A percentile compares a stretch with the other conserved stretches of the same genome.
Conservation (phyloP, 2,329 filamentous ascomycete genomes). For the Berkeleyomyces rouxiae region DNA sequence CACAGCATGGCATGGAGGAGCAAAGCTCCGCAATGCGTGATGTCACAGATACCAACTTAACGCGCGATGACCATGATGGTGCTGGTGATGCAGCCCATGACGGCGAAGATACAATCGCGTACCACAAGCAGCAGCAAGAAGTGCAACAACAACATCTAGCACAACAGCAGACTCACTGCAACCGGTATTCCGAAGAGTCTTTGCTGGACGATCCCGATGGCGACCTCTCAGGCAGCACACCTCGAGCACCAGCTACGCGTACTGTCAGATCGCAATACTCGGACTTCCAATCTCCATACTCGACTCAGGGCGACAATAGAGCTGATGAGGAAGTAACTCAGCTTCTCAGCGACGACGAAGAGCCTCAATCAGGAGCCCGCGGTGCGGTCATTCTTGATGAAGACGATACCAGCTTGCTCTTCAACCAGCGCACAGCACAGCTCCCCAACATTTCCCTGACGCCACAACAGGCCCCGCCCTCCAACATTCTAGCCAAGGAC, state of each 20-base stretch:
- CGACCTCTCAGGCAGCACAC: slow-evolving; percentile 51
- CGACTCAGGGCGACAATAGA: slow-evolving; percentile 51
- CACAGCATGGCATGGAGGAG: slow-evolving; percentile 26
- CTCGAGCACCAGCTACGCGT: slow-evolving; percentile 34
- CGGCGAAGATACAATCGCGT: slow-evolving; percentile 25
- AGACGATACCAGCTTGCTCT: slow-evolving; percentile 31
- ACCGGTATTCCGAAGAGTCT: slow-evolving; percentile 36
- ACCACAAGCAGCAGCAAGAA: slow-evolving; percentile 15
- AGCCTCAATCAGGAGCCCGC: slow-evolving; percentile 17
- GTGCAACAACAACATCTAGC: slow-evolving; percentile 8
- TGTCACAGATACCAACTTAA: slow-evolving; percentile 26
- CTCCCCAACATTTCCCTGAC: slow-evolving; percentile 39
- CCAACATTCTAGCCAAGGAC: slow-evolving; percentile 16
- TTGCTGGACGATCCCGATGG: slow-evolving; percentile 42
- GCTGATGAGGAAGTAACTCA: slow-evolving; percentile 24
- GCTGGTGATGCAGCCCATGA: slow-evolving; percentile 26
- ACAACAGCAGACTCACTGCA: background rate
- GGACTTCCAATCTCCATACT: slow-evolving; percentile 60
- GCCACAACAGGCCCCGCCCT: slow-evolving; percentile 41
- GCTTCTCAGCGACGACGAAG: slow-evolving; percentile 22
- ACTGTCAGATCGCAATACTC: slow-evolving; percentile 33
- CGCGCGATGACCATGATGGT: slow-evolving; percentile 21
- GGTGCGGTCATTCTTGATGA: slow-evolving; percentile 21
- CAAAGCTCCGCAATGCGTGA: slow-evolving; percentile 41
- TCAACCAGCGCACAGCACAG: slow-evolving; percentile 35